Conservation (phyloP, 1,284 basidiomycete genomes). For the Anthracocystis setariae region DNA sequence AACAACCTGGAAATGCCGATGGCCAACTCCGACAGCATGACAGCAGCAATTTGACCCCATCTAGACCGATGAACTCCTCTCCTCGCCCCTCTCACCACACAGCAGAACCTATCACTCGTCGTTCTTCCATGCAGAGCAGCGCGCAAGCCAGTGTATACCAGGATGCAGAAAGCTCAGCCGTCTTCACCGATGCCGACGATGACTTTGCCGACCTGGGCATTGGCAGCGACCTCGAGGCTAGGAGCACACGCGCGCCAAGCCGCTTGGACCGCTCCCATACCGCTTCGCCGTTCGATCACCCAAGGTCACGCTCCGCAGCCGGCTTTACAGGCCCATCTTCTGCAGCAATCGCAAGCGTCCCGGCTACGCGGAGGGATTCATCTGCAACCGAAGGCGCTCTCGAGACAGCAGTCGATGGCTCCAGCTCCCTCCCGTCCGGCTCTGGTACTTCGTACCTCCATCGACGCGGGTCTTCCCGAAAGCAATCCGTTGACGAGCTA, state of each 20-base stretch:
- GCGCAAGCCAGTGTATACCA: slow-evolving; percentile 35
- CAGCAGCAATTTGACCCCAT: slow-evolving; percentile 4
- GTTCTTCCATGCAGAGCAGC: slow-evolving; percentile 33
- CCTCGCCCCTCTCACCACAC: slow-evolving; percentile 33
- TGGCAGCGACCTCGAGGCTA: slow-evolving; percentile 25
- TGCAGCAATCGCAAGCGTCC: neutral
- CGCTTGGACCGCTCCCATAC: slow-evolving; percentile 16
- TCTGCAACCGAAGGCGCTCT: slow-evolving; percentile 1
- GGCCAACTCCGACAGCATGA: slow-evolving; percentile 1
- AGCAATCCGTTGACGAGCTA: slow-evolving; percentile 25
- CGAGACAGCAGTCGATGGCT: slow-evolving; percentile 17
- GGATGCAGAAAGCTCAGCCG: slow-evolving; percentile 26
- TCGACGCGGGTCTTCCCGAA: slow-evolving; percentile 12
- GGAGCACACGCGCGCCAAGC: slow-evolving; percentile 13
- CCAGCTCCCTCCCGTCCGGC: neutral
- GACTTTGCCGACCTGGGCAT: slow-evolving; percentile 12
- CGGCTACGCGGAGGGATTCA: slow-evolving; percentile 1
- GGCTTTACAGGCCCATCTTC: slow-evolving; percentile 4
- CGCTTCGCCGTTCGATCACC: slow-evolving; percentile 14
- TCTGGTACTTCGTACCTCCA: neutral
- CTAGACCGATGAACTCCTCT: slow-evolving; percentile 27
- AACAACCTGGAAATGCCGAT: slow-evolving; percentile 11
- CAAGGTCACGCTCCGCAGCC: slow-evolving; percentile 5
- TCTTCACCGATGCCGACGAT: slow-evolving; percentile 21
- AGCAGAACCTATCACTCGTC: slow-evolving; percentile 26